Base-by-base conservation (phyloP, 2,329 filamentous ascomycete species). In the Fusarium luffae region DNA sequence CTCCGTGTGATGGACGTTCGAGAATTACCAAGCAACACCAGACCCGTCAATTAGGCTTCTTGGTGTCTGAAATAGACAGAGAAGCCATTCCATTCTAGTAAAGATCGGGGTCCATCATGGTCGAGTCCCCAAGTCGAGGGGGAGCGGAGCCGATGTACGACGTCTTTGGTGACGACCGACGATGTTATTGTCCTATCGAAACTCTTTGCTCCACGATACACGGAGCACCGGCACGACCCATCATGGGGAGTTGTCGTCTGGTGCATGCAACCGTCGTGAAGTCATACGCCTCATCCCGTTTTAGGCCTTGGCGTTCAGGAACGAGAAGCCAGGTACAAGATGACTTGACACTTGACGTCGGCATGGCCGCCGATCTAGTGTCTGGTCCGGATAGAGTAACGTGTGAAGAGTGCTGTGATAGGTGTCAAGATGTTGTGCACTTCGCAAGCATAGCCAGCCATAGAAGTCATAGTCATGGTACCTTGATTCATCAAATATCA, bases 371-470 rank as follows among this genome's bases (percentile, higher is more conserved):
- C 19, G 25, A 56, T 50, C 41, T 23, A 47, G 41, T 16, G 41
- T n/a, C 23, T 43, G 42, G 14, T 32, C 68, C 68, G 68, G 68
- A 68, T 65, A 44, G 23, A 51, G 68, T 10, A 54, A 56, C 48
- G 54, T 54, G 47, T 43, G 27, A 25, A 16, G 16, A 51, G 28
- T 46, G 23, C 12, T 21, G 42, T 51, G 11, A 14, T 21, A 30
- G 28, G 18, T 32, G 23, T 30, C 27, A 40, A 34, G 41, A 27
- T 23, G 21, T 23, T 42, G 11, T 19, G 27, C 44, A 12, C 21
- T 48, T 56, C 28, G 32, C 12, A 34, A 21, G 40, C 32, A 41
- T 56, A 25, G 25, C 32, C 30, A 19, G 46, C 27, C 19, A 19
- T 30, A 4, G 7, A 28, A 32, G 18, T 13, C 9, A 18, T 37